phyloP scores from a whole-genome alignment of 495 filamentous ascomycete species.

The Tuber aestivum region DNA sequence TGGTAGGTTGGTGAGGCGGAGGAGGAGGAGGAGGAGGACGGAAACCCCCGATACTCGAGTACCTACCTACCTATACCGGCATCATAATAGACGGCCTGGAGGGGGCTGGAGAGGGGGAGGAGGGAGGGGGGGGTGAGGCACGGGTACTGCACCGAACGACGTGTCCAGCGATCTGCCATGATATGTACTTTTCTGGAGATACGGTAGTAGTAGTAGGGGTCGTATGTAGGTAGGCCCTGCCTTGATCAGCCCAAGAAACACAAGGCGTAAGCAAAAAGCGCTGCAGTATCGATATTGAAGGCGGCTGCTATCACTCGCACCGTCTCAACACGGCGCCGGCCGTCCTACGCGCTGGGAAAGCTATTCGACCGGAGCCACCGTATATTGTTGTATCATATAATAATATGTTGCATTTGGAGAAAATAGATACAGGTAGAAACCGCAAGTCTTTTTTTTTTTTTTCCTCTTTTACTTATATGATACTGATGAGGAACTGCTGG shows the following conservation, averaged over 20 bases:
- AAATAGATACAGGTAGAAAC: neutral
- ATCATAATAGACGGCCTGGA: too few species aligned
- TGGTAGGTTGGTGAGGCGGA: too few species aligned
- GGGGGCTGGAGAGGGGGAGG: neutral
- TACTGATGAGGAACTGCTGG: neutral
- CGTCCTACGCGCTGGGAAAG: neutral
- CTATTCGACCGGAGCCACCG: neutral
- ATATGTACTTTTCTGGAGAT: conserved; percentile 25
- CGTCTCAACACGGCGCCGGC: neutral
- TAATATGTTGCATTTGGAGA: neutral
- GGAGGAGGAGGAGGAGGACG: too few species aligned
- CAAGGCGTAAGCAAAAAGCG: too few species aligned
- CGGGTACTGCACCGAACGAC: conserved; percentile 14
- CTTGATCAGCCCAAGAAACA: too few species aligned
- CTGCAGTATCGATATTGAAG: neutral
- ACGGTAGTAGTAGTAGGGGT: too few species aligned
- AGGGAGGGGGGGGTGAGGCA: conserved; percentile 14
- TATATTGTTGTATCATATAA: neutral
- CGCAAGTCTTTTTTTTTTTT: too few species aligned
- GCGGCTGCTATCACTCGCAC: neutral
- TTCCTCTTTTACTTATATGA: too few species aligned
- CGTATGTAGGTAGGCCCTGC: too few species aligned
- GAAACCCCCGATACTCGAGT: too few species aligned
- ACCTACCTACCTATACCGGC: too few species aligned
- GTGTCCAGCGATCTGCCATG: conserved; percentile 28